Conservation (phyloP, 768 basidiomycete species). For the Boletellus sp. region DNA sequence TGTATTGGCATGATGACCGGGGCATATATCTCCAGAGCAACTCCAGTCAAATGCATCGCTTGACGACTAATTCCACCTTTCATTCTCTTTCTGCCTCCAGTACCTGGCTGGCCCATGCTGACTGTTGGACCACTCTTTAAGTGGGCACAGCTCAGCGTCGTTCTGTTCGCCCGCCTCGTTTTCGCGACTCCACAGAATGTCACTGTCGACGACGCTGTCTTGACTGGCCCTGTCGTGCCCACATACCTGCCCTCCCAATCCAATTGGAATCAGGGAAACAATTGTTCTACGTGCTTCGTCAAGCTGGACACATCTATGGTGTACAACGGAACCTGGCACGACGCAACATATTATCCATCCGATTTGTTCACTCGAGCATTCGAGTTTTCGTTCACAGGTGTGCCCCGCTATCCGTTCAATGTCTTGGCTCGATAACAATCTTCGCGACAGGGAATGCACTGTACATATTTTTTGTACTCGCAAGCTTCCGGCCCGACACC, state of each 20-base stretch:
- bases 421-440: background rate
- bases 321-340: slow-evolving; percentile 18
- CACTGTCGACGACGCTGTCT: slow-evolving; percentile 13
- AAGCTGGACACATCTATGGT: background rate
- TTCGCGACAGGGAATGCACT: slow-evolving; percentile 8
- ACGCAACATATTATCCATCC: background rate
- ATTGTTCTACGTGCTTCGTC: background rate
- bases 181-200: slow-evolving; percentile 10
- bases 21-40: too few species aligned
- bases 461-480: slow-evolving; percentile 16
- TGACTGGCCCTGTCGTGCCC: slow-evolving; percentile 6
- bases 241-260: slow-evolving; percentile 6
- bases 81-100: too few species aligned
- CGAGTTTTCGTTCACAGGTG: slow-evolving; percentile 12
- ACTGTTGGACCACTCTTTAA: background rate
- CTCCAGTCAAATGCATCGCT: too few species aligned
- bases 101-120: slow-evolving; percentile 1
- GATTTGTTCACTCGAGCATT: background rate
- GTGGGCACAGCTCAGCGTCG: background rate
- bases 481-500: background rate
- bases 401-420: background rate
- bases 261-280: slow-evolving; percentile 2
- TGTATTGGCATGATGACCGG: too few species aligned
- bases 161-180: background rate
- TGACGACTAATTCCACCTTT: too few species aligned